Evolutionary conservation across 768 basidiomycete genomes (phyloP), one percentile per base, ranked within the genome.

Genomic region (Trametes villosa): DNA sequence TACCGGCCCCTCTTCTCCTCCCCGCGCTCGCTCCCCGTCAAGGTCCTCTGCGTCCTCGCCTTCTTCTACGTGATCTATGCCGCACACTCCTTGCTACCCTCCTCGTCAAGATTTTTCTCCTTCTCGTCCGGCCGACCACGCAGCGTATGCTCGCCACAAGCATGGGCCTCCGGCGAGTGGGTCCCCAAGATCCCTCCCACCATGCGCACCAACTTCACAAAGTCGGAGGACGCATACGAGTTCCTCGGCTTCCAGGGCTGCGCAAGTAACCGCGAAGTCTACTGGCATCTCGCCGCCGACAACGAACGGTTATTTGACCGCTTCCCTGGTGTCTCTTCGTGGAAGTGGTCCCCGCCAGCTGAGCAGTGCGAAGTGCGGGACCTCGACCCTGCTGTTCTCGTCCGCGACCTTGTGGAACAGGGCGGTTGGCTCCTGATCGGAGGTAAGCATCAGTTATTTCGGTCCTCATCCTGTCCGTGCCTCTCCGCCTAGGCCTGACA

Each of bases 391-490:
- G 77, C 75, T 38, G 72, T 72, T 11, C 72, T 89, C 47, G 76
- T 89, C 42, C 76, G 72, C 57, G 80, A 86, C 62, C 71, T 89
- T 68, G 86, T 87, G 15, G 82, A 87, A 67, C 76, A 83, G n/a
- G 88, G 87, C 13, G 88, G 88, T 2, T 89, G 88, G 88, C 74
- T 88, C 17, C 65, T 89, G 8, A 69, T 89, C 8, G 88, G 88
- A 29, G 86, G 86, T 86, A 67, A 58, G 79, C 72, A 66, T 56
- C 15, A 13, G 11, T 27, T 12, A 18, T 41, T 40, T 15, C 20
- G 31, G 44, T 27, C 24, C 13, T 30, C 22, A 4, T 6, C 30
- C 20, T 33, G 52, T 11, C 13, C 51, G 40, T 15, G 8, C 27
- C 20, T 30, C 4, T 27, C 30, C 48, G 24, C n/a, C 15, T 15